phyloP scores from a whole-genome alignment of 2,329 filamentous ascomycete species.

The Ilyonectria sp. region DNA sequence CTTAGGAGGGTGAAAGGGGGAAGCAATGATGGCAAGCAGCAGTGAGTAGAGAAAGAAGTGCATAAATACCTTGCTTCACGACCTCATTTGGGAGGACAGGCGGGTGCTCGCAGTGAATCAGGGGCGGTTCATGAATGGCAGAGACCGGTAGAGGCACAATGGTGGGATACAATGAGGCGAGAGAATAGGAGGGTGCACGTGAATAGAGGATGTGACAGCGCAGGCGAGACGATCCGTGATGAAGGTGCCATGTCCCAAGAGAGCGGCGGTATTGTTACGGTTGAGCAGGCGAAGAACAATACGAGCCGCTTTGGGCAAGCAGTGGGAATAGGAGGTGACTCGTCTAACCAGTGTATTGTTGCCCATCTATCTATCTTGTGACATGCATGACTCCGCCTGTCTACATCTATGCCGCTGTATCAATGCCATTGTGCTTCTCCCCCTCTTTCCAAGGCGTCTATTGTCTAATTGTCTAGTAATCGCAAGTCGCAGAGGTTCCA shows the following conservation, averaged over 20 bases:
- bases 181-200: not conserved
- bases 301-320: slow-evolving; percentile 8
- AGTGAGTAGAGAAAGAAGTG: not conserved
- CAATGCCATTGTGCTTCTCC: not conserved
- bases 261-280: not conserved
- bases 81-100: not conserved
- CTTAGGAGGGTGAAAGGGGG: not conserved
- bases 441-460: not conserved
- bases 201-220: not conserved
- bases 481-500: not conserved
- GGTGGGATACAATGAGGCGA: not conserved
- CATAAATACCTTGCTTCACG: not conserved
- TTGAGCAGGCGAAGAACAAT: not conserved
- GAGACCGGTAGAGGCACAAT: not conserved
- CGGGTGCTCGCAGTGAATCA: not conserved
- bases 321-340: slow-evolving; percentile 3
- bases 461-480: slow-evolving; percentile 17
- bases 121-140: not conserved
- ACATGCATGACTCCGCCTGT: slow-evolving; percentile 10
- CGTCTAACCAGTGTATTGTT: slow-evolving; percentile 14
- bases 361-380: slow-evolving; percentile 21
- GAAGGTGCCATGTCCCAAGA: not conserved
- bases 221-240: not conserved
- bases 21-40: not conserved
- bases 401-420: not conserved